Base-by-base conservation (phyloP, 1,284 basidiomycete species). In the Cryptococcus floricola region DNA sequence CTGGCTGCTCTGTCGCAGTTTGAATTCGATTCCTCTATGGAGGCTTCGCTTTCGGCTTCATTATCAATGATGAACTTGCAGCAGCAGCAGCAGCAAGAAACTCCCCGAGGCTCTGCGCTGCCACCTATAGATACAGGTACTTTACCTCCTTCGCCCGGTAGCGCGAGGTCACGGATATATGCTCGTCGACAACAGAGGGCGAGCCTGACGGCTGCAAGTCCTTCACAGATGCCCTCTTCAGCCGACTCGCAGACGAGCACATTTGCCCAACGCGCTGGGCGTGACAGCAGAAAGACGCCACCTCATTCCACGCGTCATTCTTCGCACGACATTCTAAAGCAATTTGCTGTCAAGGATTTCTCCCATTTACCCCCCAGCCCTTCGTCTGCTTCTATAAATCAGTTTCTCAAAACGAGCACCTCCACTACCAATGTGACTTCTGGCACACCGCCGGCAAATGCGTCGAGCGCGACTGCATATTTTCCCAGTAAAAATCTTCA, bases 321-420 rank as follows among this genome's bases (percentile, higher is more conserved):
- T 5, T 60, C 68, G 5, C 72, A 73, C 50, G 74, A 76, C 52
- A 85, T 86, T 49, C 65, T 77, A 14, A 72, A 73, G 45, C 75
- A 77, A 39, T 74, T 79, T 39, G 71, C 75, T 0, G 70, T 75
- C 3, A 70, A 73, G n/a, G 89, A 92, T 73, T 91, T 89, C 75
- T 91, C 90, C 0, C 89, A 91, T 70, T 80, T 93, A 3, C 90
- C 90, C 9, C 89, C 90, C 7, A 91, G 89, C 14, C 89, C 91
- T 8, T 89, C 89, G 2, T 85, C 88, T 4, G 75, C 87, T 2
- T 88, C 88, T 1, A 90, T 92, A 58, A 87, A 89, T 61, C 88
- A 90, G 60, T 87, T 92, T 67, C 77, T 91, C 57, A 82, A 84
- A 46, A 84, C 85, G 58, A 80, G 82, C 10, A 76, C 80, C 0